Base-by-base conservation (phyloP, 1,139 yeast genomes). In the Protomyces inouyei region DNA sequence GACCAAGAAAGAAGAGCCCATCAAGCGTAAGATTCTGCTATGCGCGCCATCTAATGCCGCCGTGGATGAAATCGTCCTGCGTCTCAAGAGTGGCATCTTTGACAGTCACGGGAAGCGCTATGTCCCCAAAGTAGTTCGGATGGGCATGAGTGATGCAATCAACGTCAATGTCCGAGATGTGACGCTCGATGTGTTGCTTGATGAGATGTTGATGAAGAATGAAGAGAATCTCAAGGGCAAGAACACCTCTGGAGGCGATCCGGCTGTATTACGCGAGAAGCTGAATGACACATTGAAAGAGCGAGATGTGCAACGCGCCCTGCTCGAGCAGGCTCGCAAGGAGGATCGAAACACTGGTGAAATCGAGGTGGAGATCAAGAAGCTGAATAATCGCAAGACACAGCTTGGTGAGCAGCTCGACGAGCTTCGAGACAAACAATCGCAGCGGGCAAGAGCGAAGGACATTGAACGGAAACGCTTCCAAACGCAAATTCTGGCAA, bases 41-140 rank as follows among this genome's bases (percentile, higher is more conserved):
- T 95, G 98, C 82, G 98, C 98, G 0, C 99, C 99, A 2, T 90
- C 97, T 74, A 95, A 95, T 77, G 99, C 99, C 0, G 99, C 99
- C 9, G 97, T 95, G 6, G 99, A 95, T 77, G 98, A 95, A 73
- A 80, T 95, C 69, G 95, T 92, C n/a, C 71, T 92, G 25, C 86
- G 99, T 74, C 77, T 95, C 67, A 85, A 88, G 69, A 80, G 79
- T 38, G 97, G 97, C 1, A 85, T 92, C 2, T 75, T 76, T 57
- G 82, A 83, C 66, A 72, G 73, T 8, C 74, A 82, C 2, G 76
- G 78, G 28, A 76, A 78, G n/a, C 70, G 72, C 0, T 82, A 85
- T 69, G 76, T 76, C 1, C 96, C 97, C 0, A 82, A 80, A 48
- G 82, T 93, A 12, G 96, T 95, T n/a, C 83, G 98, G 71, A 77